Conservation (phyloP, 1,139 yeast species). For the Suhomyces bolitotheri region DNA sequence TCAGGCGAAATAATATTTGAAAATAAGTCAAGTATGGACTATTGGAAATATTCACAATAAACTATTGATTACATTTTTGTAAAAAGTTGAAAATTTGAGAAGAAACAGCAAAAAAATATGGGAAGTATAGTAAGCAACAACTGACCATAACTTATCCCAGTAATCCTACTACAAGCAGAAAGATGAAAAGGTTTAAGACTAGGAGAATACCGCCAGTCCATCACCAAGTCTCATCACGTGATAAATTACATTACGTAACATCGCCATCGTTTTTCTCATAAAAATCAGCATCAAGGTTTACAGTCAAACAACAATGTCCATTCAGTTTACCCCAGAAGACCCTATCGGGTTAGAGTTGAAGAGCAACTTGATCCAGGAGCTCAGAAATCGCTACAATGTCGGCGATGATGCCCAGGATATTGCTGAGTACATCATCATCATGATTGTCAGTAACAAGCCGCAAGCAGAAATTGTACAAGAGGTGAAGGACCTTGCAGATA, state of each 20-base stretch:
- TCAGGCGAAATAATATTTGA: no score
- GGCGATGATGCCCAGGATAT: constrained; percentile 74
- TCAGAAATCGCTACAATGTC: constrained; percentile 34
- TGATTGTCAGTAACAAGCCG: constrained; percentile 71
- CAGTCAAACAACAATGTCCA: constrained; percentile 14
- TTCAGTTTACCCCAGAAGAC: constrained; percentile 44
- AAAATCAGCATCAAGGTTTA: background rate
- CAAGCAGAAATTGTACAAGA: constrained; percentile 66
- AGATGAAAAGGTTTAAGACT: no score
- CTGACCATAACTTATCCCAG: no score
- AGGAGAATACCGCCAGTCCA: no score
- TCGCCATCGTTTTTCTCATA: constrained; percentile 1
- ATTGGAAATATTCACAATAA: no score
- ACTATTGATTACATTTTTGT: no score
- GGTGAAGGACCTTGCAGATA: constrained; percentile 64
- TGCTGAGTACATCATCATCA: constrained; percentile 74
- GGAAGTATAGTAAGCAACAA: no score
- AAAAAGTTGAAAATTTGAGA: no score
- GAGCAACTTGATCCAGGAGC: constrained; percentile 38
- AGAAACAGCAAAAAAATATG: no score
- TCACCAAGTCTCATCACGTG: no score
- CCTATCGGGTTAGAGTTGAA: constrained; percentile 42
- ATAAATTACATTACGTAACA: background rate
- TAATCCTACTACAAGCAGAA: no score
- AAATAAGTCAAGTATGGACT: no score